These are phyloP conservation scores for Saccharomycopsis crataegensis DNA, from an alignment of 1,139 yeast species.

Conservation along the genomic window DNA sequence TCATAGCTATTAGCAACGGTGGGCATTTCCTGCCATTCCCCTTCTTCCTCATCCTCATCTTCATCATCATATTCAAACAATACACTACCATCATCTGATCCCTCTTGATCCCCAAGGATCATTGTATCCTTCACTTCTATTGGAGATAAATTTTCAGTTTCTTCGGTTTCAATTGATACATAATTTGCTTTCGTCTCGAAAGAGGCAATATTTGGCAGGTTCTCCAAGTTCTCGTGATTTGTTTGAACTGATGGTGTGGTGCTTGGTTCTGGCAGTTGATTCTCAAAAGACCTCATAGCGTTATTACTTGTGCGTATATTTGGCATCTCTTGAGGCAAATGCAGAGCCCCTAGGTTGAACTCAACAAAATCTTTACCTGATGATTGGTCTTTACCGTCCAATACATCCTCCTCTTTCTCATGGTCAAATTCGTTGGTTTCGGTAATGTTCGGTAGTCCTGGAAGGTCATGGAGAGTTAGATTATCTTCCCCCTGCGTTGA, in stretches of 20 bases:
- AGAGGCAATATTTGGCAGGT: neutral
- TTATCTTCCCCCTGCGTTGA: too few relatives aligned
- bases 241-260: neutral
- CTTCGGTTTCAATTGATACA: neutral
- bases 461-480: neutral
- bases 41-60: constrained; percentile 11
- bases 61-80: constrained; percentile 12
- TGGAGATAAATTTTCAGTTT: neutral
- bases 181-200: neutral
- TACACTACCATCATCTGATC: neutral
- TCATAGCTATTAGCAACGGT: constrained; percentile 47
- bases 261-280: too few relatives aligned
- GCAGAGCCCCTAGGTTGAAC: neutral
- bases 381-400: neutral
- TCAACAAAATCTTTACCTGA: constrained; percentile 3
- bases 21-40: constrained; percentile 52
- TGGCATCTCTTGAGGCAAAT: neutral
- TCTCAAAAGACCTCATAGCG: too few relatives aligned
- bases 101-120: neutral
- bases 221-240: neutral
- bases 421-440: neutral
- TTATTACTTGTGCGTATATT: too few relatives aligned
- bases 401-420: neutral
- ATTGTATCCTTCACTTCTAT: neutral
- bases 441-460: neutral